phyloP scores from a whole-genome alignment of 2,329 filamentous ascomycete genomes.

The Dactylonectria macrodidyma region DNA sequence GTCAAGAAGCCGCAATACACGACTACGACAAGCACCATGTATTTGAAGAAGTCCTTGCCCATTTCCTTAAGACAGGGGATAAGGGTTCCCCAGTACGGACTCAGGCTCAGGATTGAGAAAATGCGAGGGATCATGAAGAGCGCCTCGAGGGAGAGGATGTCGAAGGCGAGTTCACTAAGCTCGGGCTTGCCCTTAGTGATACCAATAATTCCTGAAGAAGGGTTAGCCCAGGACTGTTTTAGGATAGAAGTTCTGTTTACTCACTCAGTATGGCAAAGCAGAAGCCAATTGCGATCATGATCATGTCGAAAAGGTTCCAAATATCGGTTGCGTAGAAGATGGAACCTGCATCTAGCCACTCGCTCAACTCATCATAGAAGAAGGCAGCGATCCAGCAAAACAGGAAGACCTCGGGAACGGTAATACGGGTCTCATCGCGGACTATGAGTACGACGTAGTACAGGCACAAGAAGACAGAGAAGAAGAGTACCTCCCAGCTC shows the following conservation, averaged over 20 bases:
- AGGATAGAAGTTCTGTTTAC: slow-evolving; percentile 50
- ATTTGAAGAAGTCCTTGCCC: slow-evolving; percentile 93
- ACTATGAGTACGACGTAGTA: slow-evolving; percentile 91
- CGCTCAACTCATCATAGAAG: slow-evolving; percentile 88
- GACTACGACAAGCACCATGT: slow-evolving; percentile 83
- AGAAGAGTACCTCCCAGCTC: slow-evolving; percentile 87
- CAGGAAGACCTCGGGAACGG: slow-evolving; percentile 78
- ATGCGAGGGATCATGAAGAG: slow-evolving; percentile 92
- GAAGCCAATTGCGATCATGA: slow-evolving; percentile 81
- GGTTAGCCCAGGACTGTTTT: slow-evolving; percentile 17
- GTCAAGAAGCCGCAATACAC: slow-evolving; percentile 92
- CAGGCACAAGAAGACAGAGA: slow-evolving; percentile 80
- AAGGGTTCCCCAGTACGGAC: slow-evolving; percentile 90
- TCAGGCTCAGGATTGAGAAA: slow-evolving; percentile 88
- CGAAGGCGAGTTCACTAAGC: slow-evolving; percentile 86
- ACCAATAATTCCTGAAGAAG: slow-evolving; percentile 50
- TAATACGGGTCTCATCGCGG: slow-evolving; percentile 76
- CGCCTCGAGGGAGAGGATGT: slow-evolving; percentile 90
- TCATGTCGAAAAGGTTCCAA: slow-evolving; percentile 82
- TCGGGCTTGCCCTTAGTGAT: slow-evolving; percentile 67
- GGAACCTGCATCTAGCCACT: slow-evolving; percentile 88
- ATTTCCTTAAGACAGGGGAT: slow-evolving; percentile 95
- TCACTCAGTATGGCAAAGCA: slow-evolving; percentile 81
- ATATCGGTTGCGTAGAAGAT: slow-evolving; percentile 89
- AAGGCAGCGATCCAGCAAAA: slow-evolving; percentile 92